Base-by-base conservation (phyloP, 495 filamentous ascomycete genomes). In the Xylaria acuta region DNA sequence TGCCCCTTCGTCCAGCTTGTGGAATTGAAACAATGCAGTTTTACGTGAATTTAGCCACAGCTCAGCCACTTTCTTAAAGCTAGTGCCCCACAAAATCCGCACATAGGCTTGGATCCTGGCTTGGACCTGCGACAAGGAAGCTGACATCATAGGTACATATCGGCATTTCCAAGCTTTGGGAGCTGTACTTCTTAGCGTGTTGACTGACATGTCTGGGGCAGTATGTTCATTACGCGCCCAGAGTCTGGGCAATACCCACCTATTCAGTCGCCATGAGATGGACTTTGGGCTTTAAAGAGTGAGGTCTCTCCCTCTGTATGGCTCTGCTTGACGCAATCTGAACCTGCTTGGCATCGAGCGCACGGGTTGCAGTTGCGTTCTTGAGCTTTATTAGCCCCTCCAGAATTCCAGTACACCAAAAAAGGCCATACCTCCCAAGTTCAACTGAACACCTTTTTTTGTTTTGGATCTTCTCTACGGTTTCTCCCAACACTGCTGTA, bases 61-160 rank as follows among this genome's bases (percentile, higher is more conserved):
- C 45, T 38, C 32, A 53, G 62, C 62, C 62, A 32, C 62, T 49
- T 14, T 51, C 7, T 22, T 5, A n/a, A n/a, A 65, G 41, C 63
- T 45, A n/a, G 63, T 36, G 27, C 63, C 63, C 43, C 63, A 22
- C 30, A 62, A 62, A 5, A 12, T 2, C 41, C 36, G 20, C 27
- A 32, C 14, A 45, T 58, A 27, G 49, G 25, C n/a, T n/a, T n/a
- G n/a, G n/a, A n/a, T n/a, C n/a, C n/a, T n/a, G n/a, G n/a, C n/a
- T n/a, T n/a, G n/a, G 32, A 14, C 47, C 5, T 40, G 32, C 18
- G 25, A 16, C 38, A 16, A 38, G 41, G n/a, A 12, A 54, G 47
- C 41, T 67, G 65, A 67, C 65, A 56, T 67, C 65, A 67, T 67
- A 56, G 64, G 65, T 14, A 53, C 32, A 36, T 41, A 36, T n/a